phyloP scores from a whole-genome alignment of 1,284 basidiomycete genomes.

The Tremellales sp. region DNA sequence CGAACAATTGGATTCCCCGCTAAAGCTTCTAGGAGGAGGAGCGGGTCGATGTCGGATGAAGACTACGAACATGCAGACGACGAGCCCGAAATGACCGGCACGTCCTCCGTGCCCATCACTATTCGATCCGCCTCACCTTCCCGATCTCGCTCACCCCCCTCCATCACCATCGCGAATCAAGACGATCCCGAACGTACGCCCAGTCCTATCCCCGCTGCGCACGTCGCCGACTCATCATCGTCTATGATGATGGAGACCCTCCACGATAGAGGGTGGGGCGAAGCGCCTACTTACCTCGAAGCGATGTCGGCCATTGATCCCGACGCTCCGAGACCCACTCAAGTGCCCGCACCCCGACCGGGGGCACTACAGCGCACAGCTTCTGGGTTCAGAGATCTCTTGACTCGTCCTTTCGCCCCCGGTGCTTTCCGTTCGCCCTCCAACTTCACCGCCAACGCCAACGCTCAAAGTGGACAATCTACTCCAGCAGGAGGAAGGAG shows the following conservation, averaged over 20 bases:
- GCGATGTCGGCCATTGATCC: conserved; percentile 26
- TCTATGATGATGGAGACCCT: not conserved
- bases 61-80: not conserved
- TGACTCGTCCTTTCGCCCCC: conserved; percentile 20
- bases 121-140: conserved; percentile 5
- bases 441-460: not conserved
- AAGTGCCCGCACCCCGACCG: conserved; percentile 9
- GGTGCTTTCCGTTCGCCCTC: not conserved
- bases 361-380: conserved; percentile 19
- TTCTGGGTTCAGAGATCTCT: conserved; percentile 19
- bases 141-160: not conserved
- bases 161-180: not conserved
- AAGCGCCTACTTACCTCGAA: conserved; percentile 34
- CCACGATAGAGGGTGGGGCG: conserved; percentile 22
- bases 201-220: not conserved
- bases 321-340: conserved; percentile 1
- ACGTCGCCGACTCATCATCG: not conserved
- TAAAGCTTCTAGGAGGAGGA: not conserved
- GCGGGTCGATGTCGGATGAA: not conserved
- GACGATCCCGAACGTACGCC: conserved; percentile 7
- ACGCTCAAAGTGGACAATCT: not conserved
- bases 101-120: not conserved
- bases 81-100: not conserved
- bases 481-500: not conserved
- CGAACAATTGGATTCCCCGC: no score